Conservation (phyloP, 306 rosid genomes). For the Casuarina equisetifolia region DNA sequence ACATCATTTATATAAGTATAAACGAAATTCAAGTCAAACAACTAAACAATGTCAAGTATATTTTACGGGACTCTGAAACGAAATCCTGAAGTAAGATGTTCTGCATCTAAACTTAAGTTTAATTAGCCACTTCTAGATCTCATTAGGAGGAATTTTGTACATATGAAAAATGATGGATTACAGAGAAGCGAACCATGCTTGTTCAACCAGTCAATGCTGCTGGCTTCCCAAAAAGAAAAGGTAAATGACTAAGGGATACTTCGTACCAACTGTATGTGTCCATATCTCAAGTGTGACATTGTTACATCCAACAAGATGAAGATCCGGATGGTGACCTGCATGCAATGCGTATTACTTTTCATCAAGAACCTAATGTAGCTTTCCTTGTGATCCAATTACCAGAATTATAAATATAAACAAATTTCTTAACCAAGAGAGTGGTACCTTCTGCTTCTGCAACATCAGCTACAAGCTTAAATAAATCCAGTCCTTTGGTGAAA, state of each 20-base stretch:
- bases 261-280: constrained; percentile 84
- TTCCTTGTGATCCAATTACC: background rate
- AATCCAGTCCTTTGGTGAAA: constrained; percentile 79
- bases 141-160: background rate
- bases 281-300: constrained; percentile 74
- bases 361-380: background rate
- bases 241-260: background rate
- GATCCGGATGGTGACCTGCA: constrained; percentile 95
- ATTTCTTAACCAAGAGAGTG: background rate
- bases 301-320: constrained; percentile 93
- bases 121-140: background rate
- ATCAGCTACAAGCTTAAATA: constrained; percentile 65
- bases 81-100: background rate
- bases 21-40: background rate
- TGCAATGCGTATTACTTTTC: background rate
- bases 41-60: background rate
- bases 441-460: constrained; percentile 85
- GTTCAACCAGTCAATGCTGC: background rate
- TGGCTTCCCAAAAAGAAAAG: background rate
- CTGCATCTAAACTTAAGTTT: background rate
- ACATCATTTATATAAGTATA: background rate
- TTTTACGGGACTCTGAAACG: background rate
- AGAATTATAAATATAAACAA: background rate
- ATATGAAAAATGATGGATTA: background rate
- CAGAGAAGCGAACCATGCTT: background rate